These are phyloP conservation scores for Psilocybe mexicana DNA, from an alignment of 1,284 basidiomycete species.

Conservation along the genomic window DNA sequence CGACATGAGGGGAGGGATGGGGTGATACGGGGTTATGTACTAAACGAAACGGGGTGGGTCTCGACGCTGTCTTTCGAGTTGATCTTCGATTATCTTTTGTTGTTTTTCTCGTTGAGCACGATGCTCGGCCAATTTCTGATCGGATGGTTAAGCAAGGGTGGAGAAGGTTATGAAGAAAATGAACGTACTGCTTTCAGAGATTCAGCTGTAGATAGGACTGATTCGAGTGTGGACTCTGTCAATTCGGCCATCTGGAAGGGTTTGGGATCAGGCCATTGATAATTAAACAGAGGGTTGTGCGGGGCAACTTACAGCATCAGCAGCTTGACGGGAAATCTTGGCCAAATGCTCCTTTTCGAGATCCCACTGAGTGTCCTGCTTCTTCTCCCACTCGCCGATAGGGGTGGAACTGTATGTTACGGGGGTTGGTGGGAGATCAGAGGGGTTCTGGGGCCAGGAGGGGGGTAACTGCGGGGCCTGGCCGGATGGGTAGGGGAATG, in stretches of 20 bases:
- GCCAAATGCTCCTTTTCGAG: slow-evolving; percentile 30
- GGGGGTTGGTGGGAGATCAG: slow-evolving; percentile 5
- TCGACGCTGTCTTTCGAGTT: slow-evolving; percentile 36
- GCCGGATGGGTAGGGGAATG: neutral
- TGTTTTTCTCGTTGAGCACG: slow-evolving; percentile 54
- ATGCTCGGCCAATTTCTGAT: slow-evolving; percentile 62
- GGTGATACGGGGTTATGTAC: slow-evolving; percentile 3
- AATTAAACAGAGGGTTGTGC: neutral
- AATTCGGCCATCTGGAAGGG: slow-evolving; percentile 55
- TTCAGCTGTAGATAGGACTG: slow-evolving; percentile 55
- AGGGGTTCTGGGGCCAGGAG: slow-evolving; percentile 7
- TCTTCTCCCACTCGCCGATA: slow-evolving; percentile 15
- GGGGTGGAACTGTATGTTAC: neutral
- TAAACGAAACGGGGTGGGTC: slow-evolving; percentile 33
- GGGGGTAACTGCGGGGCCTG: neutral
- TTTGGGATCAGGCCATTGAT: neutral
- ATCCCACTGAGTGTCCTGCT: slow-evolving; percentile 13
- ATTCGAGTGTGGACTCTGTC: slow-evolving; percentile 70
- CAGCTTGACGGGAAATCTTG: slow-evolving; percentile 51
- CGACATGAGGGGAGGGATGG: neutral
- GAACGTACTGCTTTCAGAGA: slow-evolving; percentile 57
- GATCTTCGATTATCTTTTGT: slow-evolving; percentile 40
- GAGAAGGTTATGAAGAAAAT: neutral
- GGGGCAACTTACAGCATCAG: slow-evolving; percentile 49
- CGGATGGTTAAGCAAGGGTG: neutral